Percentiles rank a stretch among this genome's conserved stretches.
Conservation (phyloP, 345 rosid species). For the Murraya paniculata region DNA sequence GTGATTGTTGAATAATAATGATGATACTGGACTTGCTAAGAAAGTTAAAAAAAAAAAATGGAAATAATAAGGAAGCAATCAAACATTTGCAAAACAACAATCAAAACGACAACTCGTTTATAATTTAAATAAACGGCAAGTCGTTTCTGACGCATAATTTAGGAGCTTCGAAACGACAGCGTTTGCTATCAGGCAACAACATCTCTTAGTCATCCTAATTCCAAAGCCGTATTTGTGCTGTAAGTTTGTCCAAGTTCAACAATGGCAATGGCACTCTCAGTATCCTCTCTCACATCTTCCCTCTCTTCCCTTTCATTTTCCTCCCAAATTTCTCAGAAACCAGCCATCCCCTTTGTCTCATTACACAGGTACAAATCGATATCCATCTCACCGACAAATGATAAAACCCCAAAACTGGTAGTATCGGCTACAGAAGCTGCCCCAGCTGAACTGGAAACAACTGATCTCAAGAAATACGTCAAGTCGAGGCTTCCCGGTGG, state of each 20-base stretch:
- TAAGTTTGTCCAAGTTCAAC: too few relatives aligned
- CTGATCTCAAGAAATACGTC: constrained; percentile 65
- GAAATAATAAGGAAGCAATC: too few relatives aligned
- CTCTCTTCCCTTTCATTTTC: constrained; percentile 79
- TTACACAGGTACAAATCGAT: constrained; percentile 30
- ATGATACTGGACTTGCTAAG: too few relatives aligned
- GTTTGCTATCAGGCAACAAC: constrained; percentile 3
- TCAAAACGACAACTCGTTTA: not conserved
- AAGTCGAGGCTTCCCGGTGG: constrained; percentile 93
- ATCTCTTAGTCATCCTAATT: not conserved
- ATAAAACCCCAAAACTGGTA: constrained; percentile 36
- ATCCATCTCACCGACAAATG: constrained; percentile 28
- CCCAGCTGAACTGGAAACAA: constrained; percentile 36
- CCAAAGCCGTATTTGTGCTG: too few relatives aligned
- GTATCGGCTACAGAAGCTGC: constrained; percentile 55
- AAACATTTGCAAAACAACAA: not conserved
- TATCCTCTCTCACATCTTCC: constrained; percentile 61
- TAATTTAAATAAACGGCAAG: not conserved
- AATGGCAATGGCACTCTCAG: constrained; percentile 47
- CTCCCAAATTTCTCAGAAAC: constrained; percentile 58
- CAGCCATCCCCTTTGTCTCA: constrained; percentile 27
- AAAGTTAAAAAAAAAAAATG: too few relatives aligned
- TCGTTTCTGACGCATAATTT: not conserved
- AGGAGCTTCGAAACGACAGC: not conserved
- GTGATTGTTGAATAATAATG: too few relatives aligned